Evolutionary conservation across 768 basidiomycete species (phyloP).

Genomic region (Panus rudis): DNA sequence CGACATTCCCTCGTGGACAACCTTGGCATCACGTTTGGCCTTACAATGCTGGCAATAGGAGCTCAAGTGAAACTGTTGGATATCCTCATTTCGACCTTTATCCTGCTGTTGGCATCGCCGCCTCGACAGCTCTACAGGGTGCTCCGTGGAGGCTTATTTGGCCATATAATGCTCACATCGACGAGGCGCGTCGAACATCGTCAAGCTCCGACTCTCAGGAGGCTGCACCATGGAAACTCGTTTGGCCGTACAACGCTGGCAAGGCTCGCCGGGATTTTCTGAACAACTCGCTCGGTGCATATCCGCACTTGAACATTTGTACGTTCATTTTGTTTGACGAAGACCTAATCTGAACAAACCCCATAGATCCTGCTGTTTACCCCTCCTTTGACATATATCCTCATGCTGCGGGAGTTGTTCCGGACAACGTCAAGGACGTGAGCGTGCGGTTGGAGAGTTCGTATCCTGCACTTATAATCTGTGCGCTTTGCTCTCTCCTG

Average conservation of each 20-base stretch:
- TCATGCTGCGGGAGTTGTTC: slow-evolving; percentile 6
- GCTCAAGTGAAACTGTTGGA: background rate
- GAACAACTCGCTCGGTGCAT: slow-evolving; percentile 14
- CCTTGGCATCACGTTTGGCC: slow-evolving; percentile 30
- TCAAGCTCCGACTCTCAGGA: no score
- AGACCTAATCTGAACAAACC: background rate
- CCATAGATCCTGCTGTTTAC: slow-evolving; percentile 34
- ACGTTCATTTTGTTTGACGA: slow-evolving; percentile 1
- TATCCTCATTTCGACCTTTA: slow-evolving; percentile 27
- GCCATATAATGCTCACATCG: no score
- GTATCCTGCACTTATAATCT: slow-evolving; percentile 20
- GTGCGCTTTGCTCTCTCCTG: slow-evolving; percentile 14
- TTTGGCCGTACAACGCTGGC: slow-evolving; percentile 15
- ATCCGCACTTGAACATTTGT: slow-evolving; percentile 29
- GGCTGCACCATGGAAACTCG: slow-evolving; percentile 13
- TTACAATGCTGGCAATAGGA: slow-evolving; percentile 8
- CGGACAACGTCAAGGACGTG: slow-evolving; percentile 1
- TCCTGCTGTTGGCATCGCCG: background rate
- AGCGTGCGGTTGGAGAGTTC: slow-evolving; percentile 2
- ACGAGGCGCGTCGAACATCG: no score
- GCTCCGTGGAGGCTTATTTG: no score
- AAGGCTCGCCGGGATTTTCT: background rate
- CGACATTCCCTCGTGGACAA: background rate
- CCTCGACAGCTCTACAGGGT: no score
- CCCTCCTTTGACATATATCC: slow-evolving; percentile 26